Conservation (phyloP, 1,284 basidiomycete species). For the Sanghuangporus weigelae region DNA sequence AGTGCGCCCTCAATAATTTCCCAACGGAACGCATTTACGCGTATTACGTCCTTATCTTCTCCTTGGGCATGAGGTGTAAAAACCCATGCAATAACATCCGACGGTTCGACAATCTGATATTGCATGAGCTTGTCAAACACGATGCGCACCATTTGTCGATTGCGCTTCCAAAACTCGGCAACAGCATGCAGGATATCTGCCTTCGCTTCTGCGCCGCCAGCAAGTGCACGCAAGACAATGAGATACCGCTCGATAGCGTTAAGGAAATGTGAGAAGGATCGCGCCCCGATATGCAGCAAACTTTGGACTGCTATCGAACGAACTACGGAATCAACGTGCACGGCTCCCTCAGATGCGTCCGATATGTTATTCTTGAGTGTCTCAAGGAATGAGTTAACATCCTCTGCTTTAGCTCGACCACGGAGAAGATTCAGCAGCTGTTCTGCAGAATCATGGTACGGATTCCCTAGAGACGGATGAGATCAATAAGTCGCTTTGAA, state of each 20-base stretch:
- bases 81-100: constrained; percentile 85
- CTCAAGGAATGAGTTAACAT: constrained; percentile 75
- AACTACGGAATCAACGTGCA: constrained; percentile 60
- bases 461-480: constrained; percentile 46
- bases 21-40: constrained; percentile 70
- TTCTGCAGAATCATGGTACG: constrained; percentile 76
- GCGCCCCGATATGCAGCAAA: constrained; percentile 85
- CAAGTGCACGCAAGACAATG: constrained; percentile 76
- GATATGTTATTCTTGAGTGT: constrained; percentile 55
- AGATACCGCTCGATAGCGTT: constrained; percentile 98
- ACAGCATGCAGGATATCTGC: constrained; percentile 68
- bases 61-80: constrained; percentile 49
- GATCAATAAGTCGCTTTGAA: not conserved
- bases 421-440: constrained; percentile 80
- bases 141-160: constrained; percentile 81
- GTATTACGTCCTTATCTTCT: constrained; percentile 26
- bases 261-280: constrained; percentile 96
- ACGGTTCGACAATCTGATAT: constrained; percentile 94
- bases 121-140: constrained; percentile 98
- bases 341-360: constrained; percentile 49
- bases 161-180: constrained; percentile 74
- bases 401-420: constrained; percentile 70
- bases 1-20: constrained; percentile 74
- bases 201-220: constrained; percentile 57
- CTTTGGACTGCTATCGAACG: constrained; percentile 86